Base-by-base conservation (phyloP, 2,329 filamentous ascomycete genomes). In the Cordyceps cateniannulata region DNA sequence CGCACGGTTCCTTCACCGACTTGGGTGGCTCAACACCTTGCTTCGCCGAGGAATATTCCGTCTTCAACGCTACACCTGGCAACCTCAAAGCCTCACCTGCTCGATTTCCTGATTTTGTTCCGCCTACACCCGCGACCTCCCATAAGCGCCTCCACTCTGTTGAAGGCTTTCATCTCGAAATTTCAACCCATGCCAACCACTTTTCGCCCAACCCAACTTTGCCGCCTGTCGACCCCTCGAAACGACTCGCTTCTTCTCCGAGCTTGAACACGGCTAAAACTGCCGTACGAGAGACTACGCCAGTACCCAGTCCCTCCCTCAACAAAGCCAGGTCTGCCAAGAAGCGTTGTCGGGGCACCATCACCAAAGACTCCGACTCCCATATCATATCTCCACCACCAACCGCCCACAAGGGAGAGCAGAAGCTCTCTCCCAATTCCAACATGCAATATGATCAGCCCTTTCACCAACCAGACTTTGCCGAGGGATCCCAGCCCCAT, bases 41-140 rank as follows among this genome's bases (percentile, higher is more conserved):
- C 62, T 87, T 85, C 74, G 83, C 84, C 65, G 83, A 86, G 69
- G 84, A 86, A 65, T 86, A 85, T 68, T 85, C 84, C 64, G 83
- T 86, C 68, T 86, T 87, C 76, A 84, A 85, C 73, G 75, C 79
- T n/a, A 85, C 84, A 9, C 84, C 84, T 18, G 84, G 82, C 52
- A 83, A 85, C 68, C 75, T 85, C 59, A 76, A 76, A 66, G 79
- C 75, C 58, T 71, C 74, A 48, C 74, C 77, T 61, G 44, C 70
- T 62, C 70, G 73, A 16, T 83, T 82, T 68, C 67, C 73, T 65
- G 79, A 81, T 65, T 78, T 79, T 67, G 67, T 69, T 68, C 65
- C 72, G 67, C 59, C 75, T 70, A 63, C 69, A 44, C 73, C 76
- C 16, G 73, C 73, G 61, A 69, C 67, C 40, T 63, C 67, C 22